Conservation (phyloP, 2,329 filamentous ascomycete genomes). For the Penicillium sp. region DNA sequence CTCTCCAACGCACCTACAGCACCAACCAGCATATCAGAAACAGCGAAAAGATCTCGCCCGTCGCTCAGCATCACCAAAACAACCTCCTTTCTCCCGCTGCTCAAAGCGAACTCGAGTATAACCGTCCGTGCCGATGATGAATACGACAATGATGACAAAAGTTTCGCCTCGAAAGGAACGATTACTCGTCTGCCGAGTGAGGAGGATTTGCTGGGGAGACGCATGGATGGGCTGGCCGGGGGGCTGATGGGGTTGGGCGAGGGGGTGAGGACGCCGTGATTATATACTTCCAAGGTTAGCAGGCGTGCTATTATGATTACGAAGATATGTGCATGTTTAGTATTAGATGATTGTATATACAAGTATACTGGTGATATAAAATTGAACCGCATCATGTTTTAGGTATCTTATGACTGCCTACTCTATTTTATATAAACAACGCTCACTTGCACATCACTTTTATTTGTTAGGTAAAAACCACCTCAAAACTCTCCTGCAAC, state of each 20-base stretch:
- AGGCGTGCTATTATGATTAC: too few relatives aligned
- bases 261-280: slow-evolving; percentile 16
- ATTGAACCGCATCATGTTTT: too few relatives aligned
- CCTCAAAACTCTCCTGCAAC: slow-evolving; percentile 63
- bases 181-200: slow-evolving; percentile 51
- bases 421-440: too few relatives aligned
- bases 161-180: slow-evolving; percentile 1
- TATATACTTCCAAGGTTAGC: too few relatives aligned
- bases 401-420: too few relatives aligned
- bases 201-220: slow-evolving; percentile 49
- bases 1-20: neutral
- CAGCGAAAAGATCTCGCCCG: neutral
- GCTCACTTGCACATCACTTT: too few relatives aligned
- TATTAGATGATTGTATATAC: too few relatives aligned
- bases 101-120: slow-evolving; percentile 5
- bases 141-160: neutral
- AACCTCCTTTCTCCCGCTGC: neutral
- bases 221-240: slow-evolving; percentile 17
- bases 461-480: slow-evolving; percentile 44
- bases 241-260: slow-evolving; percentile 18
- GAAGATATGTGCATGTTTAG: neutral
- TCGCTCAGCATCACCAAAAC: slow-evolving; percentile 19
- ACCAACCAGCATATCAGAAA: neutral
- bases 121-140: neutral
- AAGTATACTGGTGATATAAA: too few relatives aligned